Base-by-base conservation (phyloP, 2,329 filamentous ascomycete genomes). In the Ophiostoma tasmaniense region DNA sequence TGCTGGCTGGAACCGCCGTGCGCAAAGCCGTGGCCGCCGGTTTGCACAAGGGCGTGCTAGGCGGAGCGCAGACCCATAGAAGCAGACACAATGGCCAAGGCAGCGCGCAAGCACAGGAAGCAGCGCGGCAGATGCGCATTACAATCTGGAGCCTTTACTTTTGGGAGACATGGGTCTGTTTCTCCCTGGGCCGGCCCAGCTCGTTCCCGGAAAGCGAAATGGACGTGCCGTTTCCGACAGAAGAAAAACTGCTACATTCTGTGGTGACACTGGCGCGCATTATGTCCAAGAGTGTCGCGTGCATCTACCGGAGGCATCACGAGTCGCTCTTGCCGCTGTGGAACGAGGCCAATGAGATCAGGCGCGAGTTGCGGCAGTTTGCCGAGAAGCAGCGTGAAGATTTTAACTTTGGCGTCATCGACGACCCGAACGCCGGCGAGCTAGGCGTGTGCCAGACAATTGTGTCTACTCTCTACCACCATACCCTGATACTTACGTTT, bases 121-220 rank as follows among this genome's bases (percentile, higher is more conserved):
- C 66, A 8, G 65, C 67, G 11, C 70, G 71, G 4, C 71, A 72
- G 64, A 69, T 67, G 25, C 68, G 68, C 8, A 68, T 73, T 17
- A 72, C 71, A 0, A 68, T 71, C n/a, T 72, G 71, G 72, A 61
- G 70, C 39, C 64, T 70, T 2, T 73, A 66, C 28, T 71, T 73
- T 11, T 73, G 72, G 72, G 72, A 73, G 50, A 73, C 50, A 20
- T 73, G 72, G 72, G 52, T 72, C 3, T 73, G 72, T 37, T 73
- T 73, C 13, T 67, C 67, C 17, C 42, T 73, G 20, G 72, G 72
- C 4, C 70, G 72, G 25, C 71, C 71, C 0, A 71, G 70, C 52
- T 70, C 72, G 17, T 72, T 72, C 33, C 72, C 72, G 30, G 71
- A 71, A 50, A 52, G 67, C 10, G 72, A 73, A 20, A 66, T 72